phyloP scores from a whole-genome alignment of 306 rosid genomes.

The Quercus aquifolioides region DNA sequence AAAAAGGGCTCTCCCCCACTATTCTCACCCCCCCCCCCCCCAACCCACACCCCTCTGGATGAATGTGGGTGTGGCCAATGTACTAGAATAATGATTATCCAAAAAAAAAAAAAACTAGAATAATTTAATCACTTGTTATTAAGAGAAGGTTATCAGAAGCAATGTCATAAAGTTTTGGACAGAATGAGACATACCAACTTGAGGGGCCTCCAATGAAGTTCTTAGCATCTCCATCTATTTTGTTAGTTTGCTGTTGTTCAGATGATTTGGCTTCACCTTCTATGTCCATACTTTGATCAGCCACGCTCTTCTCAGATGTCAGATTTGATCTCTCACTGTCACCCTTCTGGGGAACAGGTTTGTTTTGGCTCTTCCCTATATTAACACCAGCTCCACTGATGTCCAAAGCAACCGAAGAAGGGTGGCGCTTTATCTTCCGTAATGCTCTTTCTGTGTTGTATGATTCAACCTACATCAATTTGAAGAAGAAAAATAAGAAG shows the following conservation, averaged over 20 bases:
- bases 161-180: conserved; percentile 16
- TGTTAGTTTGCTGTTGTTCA: conserved; percentile 33
- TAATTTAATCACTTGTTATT: conserved; percentile 5
- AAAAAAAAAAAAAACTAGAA: neutral
- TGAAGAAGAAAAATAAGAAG: conserved; percentile 8
- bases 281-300: conserved; percentile 18
- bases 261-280: conserved; percentile 39
- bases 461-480: conserved; percentile 55
- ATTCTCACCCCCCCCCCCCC: fast-evolving
- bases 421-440: conserved; percentile 65
- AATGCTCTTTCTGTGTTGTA: conserved; percentile 62
- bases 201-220: conserved; percentile 72
- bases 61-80: neutral
- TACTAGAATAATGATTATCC: neutral
- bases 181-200: conserved; percentile 59
- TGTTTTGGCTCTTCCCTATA: conserved; percentile 24
- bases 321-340: conserved; percentile 35
- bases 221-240: conserved; percentile 38
- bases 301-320: conserved; percentile 24
- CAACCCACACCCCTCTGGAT: too few species aligned
- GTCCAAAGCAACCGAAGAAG: conserved; percentile 45
- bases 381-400: conserved; percentile 37
- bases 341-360: conserved; percentile 31
- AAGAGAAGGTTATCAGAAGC: conserved; percentile 8
- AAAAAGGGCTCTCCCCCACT: neutral